Conservation (phyloP, 805 yeast species). For the Ogataea wickerhamii region DNA sequence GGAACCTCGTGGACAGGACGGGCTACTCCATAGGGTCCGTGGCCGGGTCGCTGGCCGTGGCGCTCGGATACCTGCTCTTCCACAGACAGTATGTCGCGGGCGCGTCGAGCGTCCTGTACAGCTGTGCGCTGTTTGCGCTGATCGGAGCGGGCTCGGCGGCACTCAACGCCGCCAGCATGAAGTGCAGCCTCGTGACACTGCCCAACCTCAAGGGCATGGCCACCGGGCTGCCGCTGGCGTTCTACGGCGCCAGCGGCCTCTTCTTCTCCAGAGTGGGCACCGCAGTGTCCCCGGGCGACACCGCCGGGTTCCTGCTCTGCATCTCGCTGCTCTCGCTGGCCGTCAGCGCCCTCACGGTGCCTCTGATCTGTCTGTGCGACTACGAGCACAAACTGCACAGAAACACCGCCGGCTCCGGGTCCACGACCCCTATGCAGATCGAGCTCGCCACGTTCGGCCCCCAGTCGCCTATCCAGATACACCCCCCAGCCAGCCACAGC, state of each 20-base stretch:
- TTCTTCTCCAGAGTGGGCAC: conserved; percentile 57
- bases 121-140: conserved; percentile 44
- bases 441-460: conserved; percentile 4
- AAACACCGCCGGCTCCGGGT: conserved; percentile 2
- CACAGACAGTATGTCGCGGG: conserved; percentile 45
- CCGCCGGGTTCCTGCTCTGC: conserved; percentile 49
- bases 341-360: conserved; percentile 43
- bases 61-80: conserved; percentile 55
- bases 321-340: conserved; percentile 40
- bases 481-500: neutral
- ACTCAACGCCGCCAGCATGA: conserved; percentile 60
- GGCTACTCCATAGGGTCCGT: conserved; percentile 57
- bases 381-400: conserved; percentile 25
- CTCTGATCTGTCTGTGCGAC: conserved; percentile 43
- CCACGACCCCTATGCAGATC: conserved; percentile 4
- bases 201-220: conserved; percentile 71
- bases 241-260: conserved; percentile 72
- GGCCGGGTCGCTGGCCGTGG: conserved; percentile 46
- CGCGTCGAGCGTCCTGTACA: conserved; percentile 37
- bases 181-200: conserved; percentile 68
- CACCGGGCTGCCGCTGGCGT: conserved; percentile 69
- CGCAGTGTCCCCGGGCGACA: conserved; percentile 52
- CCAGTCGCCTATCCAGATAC: conserved; percentile 7
- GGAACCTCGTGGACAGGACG: conserved; percentile 55
- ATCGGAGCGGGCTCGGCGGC: conserved; percentile 72